Evolutionary conservation across 768 basidiomycete genomes (phyloP), one percentile per base, ranked within the genome.

Genomic region (Kwoniella dendrophila): DNA sequence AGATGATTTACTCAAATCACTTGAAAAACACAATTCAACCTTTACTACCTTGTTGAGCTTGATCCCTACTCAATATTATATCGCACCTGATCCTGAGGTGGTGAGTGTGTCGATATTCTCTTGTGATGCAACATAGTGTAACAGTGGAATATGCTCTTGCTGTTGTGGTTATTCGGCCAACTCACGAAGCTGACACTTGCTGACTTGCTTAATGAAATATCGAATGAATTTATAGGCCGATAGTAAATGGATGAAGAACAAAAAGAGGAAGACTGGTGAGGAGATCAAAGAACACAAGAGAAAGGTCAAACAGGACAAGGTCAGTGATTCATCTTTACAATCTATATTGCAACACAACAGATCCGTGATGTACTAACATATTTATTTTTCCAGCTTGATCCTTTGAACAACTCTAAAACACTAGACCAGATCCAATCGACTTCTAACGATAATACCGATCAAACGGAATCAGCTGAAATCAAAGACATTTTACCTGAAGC

Each of bases 41-140:
- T 97, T 99, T 70, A 91, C 93, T 72, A 82, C 86, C 0, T 82
- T 97, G 4, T 82, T 96, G 1, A 86, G 83, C 40, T 84, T 96
- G 47, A 96, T 97, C 57, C 95, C 95, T 0, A 84, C 93, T 4
- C 88, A 88, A 81, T 92, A 89, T 77, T 97, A 97, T 79, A 82
- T 96, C 50, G 84, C 86, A 1, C 83, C 82, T 40, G 84, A 85
- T 45, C 86, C 88, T 52, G 88, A 88, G 62, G 86, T 87, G 83
- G 89, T 87, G 52, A 64, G 78, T 68, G 12, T 10, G 7, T 43
- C 41, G 20, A 5, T 4, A 11, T 16, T 26, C 47, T 7, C 43
- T 44, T 6, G 6, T 6, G 6, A 6, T 18, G n/a, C 4, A 44
- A 5, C n/a, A 18, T n/a, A n/a, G 38, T n/a, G n/a, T n/a, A n/a